Evolutionary conservation across 1,139 yeast species (phyloP).

Genomic region (Geotrichum bryndzae): DNA sequence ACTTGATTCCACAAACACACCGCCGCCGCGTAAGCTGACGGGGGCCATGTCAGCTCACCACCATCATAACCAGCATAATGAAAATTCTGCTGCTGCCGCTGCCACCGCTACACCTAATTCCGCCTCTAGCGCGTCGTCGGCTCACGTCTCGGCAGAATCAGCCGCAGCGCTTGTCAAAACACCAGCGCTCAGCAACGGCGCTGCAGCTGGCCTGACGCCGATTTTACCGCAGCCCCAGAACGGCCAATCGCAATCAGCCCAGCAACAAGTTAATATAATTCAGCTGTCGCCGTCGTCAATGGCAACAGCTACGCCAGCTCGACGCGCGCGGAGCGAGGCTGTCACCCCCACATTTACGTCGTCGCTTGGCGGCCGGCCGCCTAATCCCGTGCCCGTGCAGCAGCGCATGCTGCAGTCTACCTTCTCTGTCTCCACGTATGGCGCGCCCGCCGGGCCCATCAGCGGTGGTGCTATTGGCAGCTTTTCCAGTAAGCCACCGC

Average conservation of each 20-base stretch:
- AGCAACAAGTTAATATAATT: background rate
- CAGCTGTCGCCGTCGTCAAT: conserved; percentile 6
- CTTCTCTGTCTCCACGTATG: conserved; percentile 5
- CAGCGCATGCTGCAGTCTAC: conserved; percentile 16
- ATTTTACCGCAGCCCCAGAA: background rate
- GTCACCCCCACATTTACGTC: conserved; percentile 6
- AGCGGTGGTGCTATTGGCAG: background rate
- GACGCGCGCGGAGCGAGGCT: conserved; percentile 2
- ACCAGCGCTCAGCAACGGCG: background rate
- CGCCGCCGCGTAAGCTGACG: conserved; percentile 6
- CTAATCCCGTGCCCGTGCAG: conserved; percentile 11
- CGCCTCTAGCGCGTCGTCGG: background rate
- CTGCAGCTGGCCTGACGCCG: background rate
- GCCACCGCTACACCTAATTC: background rate
- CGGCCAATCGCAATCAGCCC: background rate
- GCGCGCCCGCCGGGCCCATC: background rate
- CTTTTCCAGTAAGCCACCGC: conserved; percentile 1
- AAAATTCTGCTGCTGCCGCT: background rate
- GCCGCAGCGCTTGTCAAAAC: background rate
- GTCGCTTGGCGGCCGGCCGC: conserved; percentile 13
- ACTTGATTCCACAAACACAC: conserved; percentile 5
- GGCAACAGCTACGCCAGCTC: background rate
- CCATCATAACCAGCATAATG: background rate
- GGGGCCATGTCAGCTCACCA: background rate
- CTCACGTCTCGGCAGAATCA: background rate